These are phyloP conservation scores for Trichomonascus vanleenenianus DNA, from an alignment of 805 yeast genomes.

Conservation along the genomic window DNA sequence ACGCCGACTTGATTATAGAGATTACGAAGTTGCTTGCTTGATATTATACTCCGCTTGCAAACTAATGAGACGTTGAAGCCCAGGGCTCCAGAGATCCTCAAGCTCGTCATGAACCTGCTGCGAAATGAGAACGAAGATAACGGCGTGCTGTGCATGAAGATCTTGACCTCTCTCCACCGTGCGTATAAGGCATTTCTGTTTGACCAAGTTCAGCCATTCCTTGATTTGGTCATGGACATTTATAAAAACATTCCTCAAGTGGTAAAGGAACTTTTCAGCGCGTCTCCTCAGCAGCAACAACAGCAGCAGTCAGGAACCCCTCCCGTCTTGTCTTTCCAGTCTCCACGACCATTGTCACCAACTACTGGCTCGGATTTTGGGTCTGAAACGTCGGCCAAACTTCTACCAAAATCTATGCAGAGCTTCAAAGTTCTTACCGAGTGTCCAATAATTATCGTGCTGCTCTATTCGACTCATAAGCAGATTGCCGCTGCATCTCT, in stretches of 20 bases:
- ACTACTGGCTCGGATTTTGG: conserved; percentile 25
- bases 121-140: conserved; percentile 88
- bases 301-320: conserved; percentile 16
- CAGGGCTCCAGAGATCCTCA: conserved; percentile 53
- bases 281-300: conserved; percentile 2
- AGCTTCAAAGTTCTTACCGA: conserved; percentile 92
- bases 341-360: conserved; percentile 38
- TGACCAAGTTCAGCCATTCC: conserved; percentile 70
- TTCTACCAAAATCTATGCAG: conserved; percentile 56
- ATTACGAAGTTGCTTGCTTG: conserved; percentile 67
- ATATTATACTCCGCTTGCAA: conserved; percentile 71
- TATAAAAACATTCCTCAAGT: conserved; percentile 74
- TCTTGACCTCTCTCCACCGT: conserved; percentile 77
- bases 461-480: conserved; percentile 82
- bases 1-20: conserved; percentile 36
- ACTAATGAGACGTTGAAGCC: conserved; percentile 77
- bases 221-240: conserved; percentile 64
- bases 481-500: conserved; percentile 62
- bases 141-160: conserved; percentile 85
- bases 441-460: conserved; percentile 94
- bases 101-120: conserved; percentile 49
- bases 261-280: conserved; percentile 56
- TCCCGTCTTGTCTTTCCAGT: conserved; percentile 24
- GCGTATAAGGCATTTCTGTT: conserved; percentile 62
- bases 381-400: conserved; percentile 38